Percentiles rank a stretch among this genome's conserved stretches.
Conservation (phyloP, 2,329 filamentous ascomycete species). For the Colletotrichum abscissum region DNA sequence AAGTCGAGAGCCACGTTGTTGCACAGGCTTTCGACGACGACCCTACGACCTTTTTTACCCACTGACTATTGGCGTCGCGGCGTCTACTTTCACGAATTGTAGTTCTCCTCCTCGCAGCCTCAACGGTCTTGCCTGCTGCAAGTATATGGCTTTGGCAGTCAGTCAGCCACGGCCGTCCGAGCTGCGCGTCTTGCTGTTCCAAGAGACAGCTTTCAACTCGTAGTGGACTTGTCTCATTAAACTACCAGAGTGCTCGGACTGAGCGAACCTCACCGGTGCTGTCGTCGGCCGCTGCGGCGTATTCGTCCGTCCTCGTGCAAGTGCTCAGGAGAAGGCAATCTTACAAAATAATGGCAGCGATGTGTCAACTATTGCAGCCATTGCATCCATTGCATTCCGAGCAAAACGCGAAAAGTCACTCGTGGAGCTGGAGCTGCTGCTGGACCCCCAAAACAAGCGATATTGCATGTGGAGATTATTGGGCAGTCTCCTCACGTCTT, state of each 20-base stretch:
- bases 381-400: constrained; percentile 3
- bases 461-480: constrained; percentile 36
- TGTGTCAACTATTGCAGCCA: constrained; percentile 21
- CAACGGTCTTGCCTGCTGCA: constrained; percentile 20
- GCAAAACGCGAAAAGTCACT: neutral
- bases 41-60: neutral
- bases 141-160: neutral
- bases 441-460: constrained; percentile 28
- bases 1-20: constrained; percentile 15
- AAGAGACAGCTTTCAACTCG: constrained; percentile 24
- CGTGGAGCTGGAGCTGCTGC: neutral
- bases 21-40: constrained; percentile 17
- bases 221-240: constrained; percentile 27
- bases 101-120: constrained; percentile 3
- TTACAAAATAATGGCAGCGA: constrained; percentile 26
- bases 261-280: neutral
- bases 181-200: constrained; percentile 9
- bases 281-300: neutral
- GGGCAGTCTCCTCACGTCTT: constrained; percentile 14
- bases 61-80: constrained; percentile 1
- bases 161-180: constrained; percentile 19
- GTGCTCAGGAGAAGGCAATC: constrained; percentile 29
- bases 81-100: neutral
- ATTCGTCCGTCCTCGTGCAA: constrained; percentile 14
- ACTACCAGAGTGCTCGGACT: constrained; percentile 26